These are phyloP conservation scores for Salix dunnii DNA, from an alignment of 345 rosid genomes.

Conservation along the genomic window DNA sequence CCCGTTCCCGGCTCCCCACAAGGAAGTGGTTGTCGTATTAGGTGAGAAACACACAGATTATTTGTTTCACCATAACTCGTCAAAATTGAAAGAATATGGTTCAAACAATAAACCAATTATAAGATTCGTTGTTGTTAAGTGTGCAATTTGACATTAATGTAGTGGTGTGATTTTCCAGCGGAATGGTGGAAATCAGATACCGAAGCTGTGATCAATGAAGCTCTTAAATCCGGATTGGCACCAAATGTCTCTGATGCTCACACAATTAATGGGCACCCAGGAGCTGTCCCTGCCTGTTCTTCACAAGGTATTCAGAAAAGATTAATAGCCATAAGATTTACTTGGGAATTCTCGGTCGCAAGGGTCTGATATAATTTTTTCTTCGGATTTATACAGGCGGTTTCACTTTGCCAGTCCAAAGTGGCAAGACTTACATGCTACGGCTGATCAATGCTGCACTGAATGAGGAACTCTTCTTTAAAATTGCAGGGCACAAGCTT, in stretches of 20 bases:
- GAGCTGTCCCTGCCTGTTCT: slow-evolving; percentile 46
- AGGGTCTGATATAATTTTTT: not conserved
- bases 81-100: not conserved
- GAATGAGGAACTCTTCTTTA: slow-evolving; percentile 64
- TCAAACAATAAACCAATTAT: not conserved
- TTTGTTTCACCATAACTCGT: not conserved
- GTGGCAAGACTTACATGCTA: slow-evolving; percentile 51
- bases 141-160: not conserved
- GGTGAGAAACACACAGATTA: slow-evolving; percentile 23
- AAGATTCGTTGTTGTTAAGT: not conserved
- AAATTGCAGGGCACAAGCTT: slow-evolving; percentile 54
- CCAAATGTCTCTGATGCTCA: slow-evolving; percentile 71
- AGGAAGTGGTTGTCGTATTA: slow-evolving; percentile 46
- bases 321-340: not conserved
- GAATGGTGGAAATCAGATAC: slow-evolving; percentile 79
- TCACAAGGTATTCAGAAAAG: slow-evolving; percentile 27
- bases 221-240: slow-evolving; percentile 51
- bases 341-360: not conserved
- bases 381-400: slow-evolving; percentile 27
- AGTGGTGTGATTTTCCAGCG: slow-evolving; percentile 29
- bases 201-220: slow-evolving; percentile 49
- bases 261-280: slow-evolving; percentile 69
- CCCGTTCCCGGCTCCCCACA: slow-evolving; percentile 57
- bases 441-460: slow-evolving; percentile 66
- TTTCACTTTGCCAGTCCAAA: slow-evolving; percentile 38